phyloP scores from a whole-genome alignment of 371 early-diverging fungal genomes.

The Synchytrium microbalum region DNA sequence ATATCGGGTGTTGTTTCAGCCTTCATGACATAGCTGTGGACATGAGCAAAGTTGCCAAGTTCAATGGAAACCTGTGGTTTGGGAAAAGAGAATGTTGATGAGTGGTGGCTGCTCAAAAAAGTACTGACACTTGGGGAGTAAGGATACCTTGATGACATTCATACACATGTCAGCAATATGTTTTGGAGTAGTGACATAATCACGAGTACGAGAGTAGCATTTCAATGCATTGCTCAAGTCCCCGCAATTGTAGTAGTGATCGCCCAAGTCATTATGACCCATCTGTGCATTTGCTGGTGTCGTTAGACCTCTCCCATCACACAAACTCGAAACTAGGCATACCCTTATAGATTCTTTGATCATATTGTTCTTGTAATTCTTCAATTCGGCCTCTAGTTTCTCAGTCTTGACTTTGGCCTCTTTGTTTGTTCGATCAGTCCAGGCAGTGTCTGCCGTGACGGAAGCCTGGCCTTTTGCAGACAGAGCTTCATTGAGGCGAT shows the following conservation, averaged over 20 bases:
- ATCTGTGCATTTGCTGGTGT: constrained; percentile 33
- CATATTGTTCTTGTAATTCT: constrained; percentile 57
- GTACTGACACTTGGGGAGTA: neutral
- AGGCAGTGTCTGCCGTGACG: constrained; percentile 36
- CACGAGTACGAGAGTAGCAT: constrained; percentile 61
- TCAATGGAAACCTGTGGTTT: constrained; percentile 54
- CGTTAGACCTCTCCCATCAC: neutral
- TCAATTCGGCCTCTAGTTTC: constrained; percentile 62
- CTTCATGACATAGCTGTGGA: constrained; percentile 63
- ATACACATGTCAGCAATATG: constrained; percentile 73
- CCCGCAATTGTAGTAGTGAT: constrained; percentile 62
- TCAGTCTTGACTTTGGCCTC: constrained; percentile 44
- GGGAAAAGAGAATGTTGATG: neutral
- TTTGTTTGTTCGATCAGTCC: constrained; percentile 47
- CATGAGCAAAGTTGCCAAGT: constrained; percentile 57
- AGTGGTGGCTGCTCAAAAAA: neutral
- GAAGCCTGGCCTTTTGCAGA: constrained; percentile 23
- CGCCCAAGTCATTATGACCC: constrained; percentile 66
- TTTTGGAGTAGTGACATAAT: constrained; percentile 65
- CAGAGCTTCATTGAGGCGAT: constrained; percentile 46
- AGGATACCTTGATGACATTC: constrained; percentile 62
- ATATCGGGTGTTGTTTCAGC: constrained; percentile 62
- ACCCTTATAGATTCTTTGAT: constrained; percentile 80
- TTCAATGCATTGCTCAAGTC: constrained; percentile 59
- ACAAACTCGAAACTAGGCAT: constrained; percentile 13